A percentile compares a stretch with the other conserved stretches of the same genome.
Evolutionary conservation across 139 green algal genomes (phyloP).

Genomic region (Dunaliella primolecta): DNA sequence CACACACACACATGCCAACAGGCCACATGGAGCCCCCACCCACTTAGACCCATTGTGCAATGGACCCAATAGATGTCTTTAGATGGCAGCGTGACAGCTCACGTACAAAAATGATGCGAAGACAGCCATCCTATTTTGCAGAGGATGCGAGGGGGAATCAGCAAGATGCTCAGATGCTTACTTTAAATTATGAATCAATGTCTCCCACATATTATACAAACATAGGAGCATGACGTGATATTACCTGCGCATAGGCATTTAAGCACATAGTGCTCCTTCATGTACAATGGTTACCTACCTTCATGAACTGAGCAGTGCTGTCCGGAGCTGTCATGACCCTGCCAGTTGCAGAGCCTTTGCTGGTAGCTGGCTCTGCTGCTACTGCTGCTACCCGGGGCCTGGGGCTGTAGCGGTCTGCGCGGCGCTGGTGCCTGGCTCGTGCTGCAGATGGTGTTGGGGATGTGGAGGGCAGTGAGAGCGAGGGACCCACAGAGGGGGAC

Average conservation of each 20-base stretch:
- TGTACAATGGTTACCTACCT: background rate
- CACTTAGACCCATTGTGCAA: too few species aligned
- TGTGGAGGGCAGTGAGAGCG: background rate
- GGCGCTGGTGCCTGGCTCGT: background rate
- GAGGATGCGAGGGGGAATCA: too few species aligned
- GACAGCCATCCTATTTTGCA: too few species aligned
- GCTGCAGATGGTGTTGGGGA: background rate
- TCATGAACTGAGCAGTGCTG: constrained; percentile 12
- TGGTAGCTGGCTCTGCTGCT: background rate
- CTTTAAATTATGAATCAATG: too few species aligned
- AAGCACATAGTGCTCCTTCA: background rate
- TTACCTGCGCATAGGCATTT: background rate
- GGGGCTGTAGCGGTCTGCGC: constrained; percentile 8
- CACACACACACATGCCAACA: background rate
- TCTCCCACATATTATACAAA: too few species aligned
- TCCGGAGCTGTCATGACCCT: background rate
- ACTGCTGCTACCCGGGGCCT: background rate
- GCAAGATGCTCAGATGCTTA: too few species aligned
- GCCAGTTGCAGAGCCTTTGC: background rate
- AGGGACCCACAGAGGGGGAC: background rate
- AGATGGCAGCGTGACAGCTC: too few species aligned
- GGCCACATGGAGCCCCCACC: too few species aligned
- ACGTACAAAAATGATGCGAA: too few species aligned
- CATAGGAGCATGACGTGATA: too few species aligned
- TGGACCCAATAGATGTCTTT: too few species aligned